Evolutionary conservation across 768 basidiomycete genomes (phyloP).

Genomic region (Panaeolus papilionaceus): DNA sequence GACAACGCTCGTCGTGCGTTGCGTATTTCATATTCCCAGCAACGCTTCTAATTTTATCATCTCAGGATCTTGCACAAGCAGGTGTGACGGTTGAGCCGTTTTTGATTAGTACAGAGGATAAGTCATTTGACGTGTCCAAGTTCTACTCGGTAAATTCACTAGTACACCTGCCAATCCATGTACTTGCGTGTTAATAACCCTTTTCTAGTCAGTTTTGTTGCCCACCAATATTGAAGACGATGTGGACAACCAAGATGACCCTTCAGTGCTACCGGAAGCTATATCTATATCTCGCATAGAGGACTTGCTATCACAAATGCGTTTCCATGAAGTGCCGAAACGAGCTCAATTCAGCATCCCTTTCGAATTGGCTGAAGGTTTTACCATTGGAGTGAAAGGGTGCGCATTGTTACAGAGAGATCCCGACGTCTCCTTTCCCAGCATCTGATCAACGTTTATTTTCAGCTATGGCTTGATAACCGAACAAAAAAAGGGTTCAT

Average conservation of each 20-base stretch:
- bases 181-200: constrained; percentile 10
- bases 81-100: constrained; percentile 87
- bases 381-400: constrained; percentile 86
- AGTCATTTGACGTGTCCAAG: constrained; percentile 71
- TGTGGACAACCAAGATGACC: constrained; percentile 50
- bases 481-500: constrained; percentile 83
- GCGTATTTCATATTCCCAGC: background rate
- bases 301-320: constrained; percentile 81
- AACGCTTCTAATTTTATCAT: constrained; percentile 13
- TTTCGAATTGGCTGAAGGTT: constrained; percentile 75
- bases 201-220: constrained; percentile 63
- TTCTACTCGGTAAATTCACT: constrained; percentile 74
- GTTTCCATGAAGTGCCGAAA: constrained; percentile 83
- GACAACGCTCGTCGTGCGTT: constrained; percentile 70
- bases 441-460: background rate
- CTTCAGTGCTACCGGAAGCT: constrained; percentile 63
- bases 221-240: constrained; percentile 59
- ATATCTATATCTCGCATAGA: constrained; percentile 81
- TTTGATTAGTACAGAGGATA: constrained; percentile 77
- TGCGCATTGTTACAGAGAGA: constrained; percentile 31
- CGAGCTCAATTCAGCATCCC: constrained; percentile 84
- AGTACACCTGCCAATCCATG: background rate
- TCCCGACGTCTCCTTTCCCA: constrained; percentile 2
- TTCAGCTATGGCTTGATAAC: constrained; percentile 86
- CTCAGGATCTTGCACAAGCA: constrained; percentile 80